These are phyloP conservation scores for Xylaria sp. DNA, from an alignment of 2,329 filamentous ascomycete genomes.

Conservation along the genomic window DNA sequence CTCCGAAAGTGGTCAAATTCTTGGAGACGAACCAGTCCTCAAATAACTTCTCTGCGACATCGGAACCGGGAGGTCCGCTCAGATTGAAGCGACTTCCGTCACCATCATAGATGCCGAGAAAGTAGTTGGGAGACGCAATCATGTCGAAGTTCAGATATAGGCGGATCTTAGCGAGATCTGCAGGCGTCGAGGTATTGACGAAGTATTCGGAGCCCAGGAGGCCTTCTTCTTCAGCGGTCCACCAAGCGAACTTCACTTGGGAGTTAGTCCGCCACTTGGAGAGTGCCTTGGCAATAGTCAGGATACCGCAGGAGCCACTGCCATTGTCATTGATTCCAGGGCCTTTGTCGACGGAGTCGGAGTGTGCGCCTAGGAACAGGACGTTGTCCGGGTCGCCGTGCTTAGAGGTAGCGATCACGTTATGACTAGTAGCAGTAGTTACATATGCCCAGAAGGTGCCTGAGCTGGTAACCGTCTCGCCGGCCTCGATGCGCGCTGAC, in stretches of 20 bases:
- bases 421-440: conserved; percentile 53
- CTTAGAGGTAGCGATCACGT: conserved; percentile 70
- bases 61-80: conserved; percentile 65
- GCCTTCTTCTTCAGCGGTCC: conserved; percentile 72
- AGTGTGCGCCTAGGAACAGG: conserved; percentile 69
- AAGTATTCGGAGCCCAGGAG: conserved; percentile 70
- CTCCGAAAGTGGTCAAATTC: conserved; percentile 64
- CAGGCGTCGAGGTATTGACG: conserved; percentile 55
- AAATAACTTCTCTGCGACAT: conserved; percentile 64
- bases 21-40: conserved; percentile 59
- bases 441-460: conserved; percentile 46
- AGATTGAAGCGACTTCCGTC: conserved; percentile 65
- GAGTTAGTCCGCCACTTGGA: conserved; percentile 67
- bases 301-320: conserved; percentile 66
- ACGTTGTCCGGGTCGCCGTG: conserved; percentile 68
- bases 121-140: conserved; percentile 67
- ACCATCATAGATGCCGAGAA: conserved; percentile 60
- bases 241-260: conserved; percentile 72
- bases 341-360: conserved; percentile 69
- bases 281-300: conserved; percentile 69
- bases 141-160: conserved; percentile 74
- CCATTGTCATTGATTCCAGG: conserved; percentile 76
- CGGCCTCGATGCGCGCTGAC: conserved; percentile 28
- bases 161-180: conserved; percentile 65
- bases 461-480: conserved; percentile 37